Conservation (phyloP, 106 monocot genomes). For the Cymbidium sinense region DNA sequence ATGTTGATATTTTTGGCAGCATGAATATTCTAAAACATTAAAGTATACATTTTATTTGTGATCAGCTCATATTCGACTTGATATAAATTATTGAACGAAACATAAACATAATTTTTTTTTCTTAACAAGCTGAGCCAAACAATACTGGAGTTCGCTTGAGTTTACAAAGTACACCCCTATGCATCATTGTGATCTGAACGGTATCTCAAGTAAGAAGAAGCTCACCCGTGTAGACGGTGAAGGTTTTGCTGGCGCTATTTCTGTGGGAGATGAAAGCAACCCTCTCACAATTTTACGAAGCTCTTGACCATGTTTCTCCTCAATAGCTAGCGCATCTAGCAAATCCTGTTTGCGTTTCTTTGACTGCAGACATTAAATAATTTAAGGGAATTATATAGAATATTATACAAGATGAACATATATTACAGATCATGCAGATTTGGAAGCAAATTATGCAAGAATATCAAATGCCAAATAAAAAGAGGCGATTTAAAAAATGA, state of each 20-base stretch:
- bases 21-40: too few species aligned
- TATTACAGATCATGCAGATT: background rate
- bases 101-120: too few species aligned
- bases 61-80: too few species aligned
- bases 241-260: slow-evolving; percentile 26
- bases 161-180: too few species aligned
- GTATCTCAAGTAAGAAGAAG: background rate
- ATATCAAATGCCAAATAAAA: background rate
- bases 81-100: too few species aligned
- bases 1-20: too few species aligned
- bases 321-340: slow-evolving; percentile 74
- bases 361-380: slow-evolving; percentile 40
- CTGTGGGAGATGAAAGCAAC: slow-evolving; percentile 55
- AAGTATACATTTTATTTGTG: too few species aligned
- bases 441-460: background rate
- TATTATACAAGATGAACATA: background rate
- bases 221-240: slow-evolving; percentile 52
- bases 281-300: slow-evolving; percentile 66
- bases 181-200: too few species aligned
- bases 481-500: background rate
- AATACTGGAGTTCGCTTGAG: too few species aligned
- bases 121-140: too few species aligned
- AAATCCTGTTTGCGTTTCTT: slow-evolving; percentile 90
- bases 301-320: slow-evolving; percentile 82
- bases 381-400: background rate